phyloP scores from a whole-genome alignment of 176 grass and related monocot species.

The Rhipidocladum racemiflorum region DNA sequence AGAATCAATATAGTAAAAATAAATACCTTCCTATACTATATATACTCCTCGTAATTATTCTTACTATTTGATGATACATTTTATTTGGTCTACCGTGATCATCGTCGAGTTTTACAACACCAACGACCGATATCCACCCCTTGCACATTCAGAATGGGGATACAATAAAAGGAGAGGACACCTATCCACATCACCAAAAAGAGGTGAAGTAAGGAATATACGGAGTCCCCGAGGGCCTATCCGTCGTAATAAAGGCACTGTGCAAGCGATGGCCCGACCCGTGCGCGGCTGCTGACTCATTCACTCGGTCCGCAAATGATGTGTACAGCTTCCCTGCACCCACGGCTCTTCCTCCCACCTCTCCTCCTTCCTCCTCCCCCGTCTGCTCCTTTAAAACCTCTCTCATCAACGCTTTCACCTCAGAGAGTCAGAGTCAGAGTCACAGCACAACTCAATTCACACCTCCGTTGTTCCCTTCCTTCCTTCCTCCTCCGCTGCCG shows the following conservation, averaged over 20 bases:
- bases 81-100: no score
- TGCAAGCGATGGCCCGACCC: neutral
- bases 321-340: neutral
- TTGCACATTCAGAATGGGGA: neutral
- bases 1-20: no score
- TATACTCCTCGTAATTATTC: no score
- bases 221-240: neutral
- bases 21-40: no score
- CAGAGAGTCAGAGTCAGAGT: no score
- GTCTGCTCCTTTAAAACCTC: slow-evolving; percentile 38
- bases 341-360: slow-evolving; percentile 26
- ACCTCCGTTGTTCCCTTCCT: neutral
- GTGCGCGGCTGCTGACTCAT: neutral
- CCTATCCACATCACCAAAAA: slow-evolving; percentile 24
- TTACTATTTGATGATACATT: no score
- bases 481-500: neutral
- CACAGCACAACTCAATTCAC: slow-evolving; percentile 23
- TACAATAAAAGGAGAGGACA: neutral
- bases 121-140: neutral
- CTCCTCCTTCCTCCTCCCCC: neutral
- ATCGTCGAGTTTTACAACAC: no score
- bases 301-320: neutral
- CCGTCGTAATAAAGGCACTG: neutral
- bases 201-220: neutral
- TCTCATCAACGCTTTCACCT: slow-evolving; percentile 14